Evolutionary conservation across 805 yeast genomes (phyloP).

Genomic region (Tetrapisispora nanseiensis): DNA sequence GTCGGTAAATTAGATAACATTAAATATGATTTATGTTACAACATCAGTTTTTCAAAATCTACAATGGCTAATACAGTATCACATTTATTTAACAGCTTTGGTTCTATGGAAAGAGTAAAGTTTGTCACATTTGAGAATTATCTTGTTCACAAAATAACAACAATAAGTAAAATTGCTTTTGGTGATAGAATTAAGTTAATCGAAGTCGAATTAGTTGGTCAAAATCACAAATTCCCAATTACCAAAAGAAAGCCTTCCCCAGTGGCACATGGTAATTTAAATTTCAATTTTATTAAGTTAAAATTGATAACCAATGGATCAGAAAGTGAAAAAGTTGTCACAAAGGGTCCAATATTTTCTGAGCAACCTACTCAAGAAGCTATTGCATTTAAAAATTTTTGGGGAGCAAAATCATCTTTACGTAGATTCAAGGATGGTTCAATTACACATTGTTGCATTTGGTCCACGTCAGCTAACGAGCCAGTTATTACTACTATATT

Average conservation of each 20-base stretch:
- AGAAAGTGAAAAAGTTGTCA: conserved; percentile 71
- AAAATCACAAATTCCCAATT: conserved; percentile 25
- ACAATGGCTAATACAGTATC: conserved; percentile 20
- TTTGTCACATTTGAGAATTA: conserved; percentile 61
- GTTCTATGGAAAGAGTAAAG: conserved; percentile 62
- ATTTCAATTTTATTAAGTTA: conserved; percentile 34
- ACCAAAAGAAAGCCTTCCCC: conserved; percentile 44
- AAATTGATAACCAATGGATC: conserved; percentile 63
- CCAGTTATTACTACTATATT: conserved; percentile 60
- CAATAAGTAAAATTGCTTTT: conserved; percentile 46
- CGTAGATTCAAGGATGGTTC: conserved; percentile 90
- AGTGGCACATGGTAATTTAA: conserved; percentile 17
- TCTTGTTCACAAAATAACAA: conserved; percentile 49
- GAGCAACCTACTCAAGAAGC: conserved; percentile 44
- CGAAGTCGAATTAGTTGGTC: conserved; percentile 29
- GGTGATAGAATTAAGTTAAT: conserved; percentile 36
- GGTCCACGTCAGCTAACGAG: conserved; percentile 50
- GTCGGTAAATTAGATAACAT: conserved; percentile 40
- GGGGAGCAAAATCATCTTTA: conserved; percentile 82
- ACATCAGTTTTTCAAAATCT: conserved; percentile 38
- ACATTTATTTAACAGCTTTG: conserved; percentile 39
- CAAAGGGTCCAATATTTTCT: conserved; percentile 72
- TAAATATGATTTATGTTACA: conserved; percentile 51
- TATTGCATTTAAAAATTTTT: conserved; percentile 65
- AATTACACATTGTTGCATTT: conserved; percentile 82